phyloP scores from a whole-genome alignment of 2,329 filamentous ascomycete species.

The Diaporthe ilicicola region DNA sequence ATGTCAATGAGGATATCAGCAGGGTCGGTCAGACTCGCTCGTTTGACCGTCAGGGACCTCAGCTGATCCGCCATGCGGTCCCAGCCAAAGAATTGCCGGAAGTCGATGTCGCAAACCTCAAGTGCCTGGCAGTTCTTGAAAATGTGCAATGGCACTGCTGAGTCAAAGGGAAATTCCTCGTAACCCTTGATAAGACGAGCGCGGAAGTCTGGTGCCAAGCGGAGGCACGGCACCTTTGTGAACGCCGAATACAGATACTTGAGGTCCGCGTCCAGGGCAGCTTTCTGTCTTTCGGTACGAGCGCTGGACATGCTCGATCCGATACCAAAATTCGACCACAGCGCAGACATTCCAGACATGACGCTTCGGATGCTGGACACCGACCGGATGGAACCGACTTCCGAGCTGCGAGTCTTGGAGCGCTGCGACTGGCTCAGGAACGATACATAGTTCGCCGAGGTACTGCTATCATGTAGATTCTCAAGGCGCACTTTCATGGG shows the following conservation, averaged over 20 bases:
- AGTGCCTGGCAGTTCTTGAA: slow-evolving; percentile 97
- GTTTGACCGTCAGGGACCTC: slow-evolving; percentile 86
- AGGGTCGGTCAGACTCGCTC: slow-evolving; percentile 87
- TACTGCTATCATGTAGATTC: slow-evolving; percentile 88
- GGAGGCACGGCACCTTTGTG: slow-evolving; percentile 94
- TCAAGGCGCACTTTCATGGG: slow-evolving; percentile 97
- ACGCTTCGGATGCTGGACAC: slow-evolving; percentile 97
- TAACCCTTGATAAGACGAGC: slow-evolving; percentile 90
- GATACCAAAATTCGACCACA: slow-evolving; percentile 90
- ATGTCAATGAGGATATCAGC: slow-evolving; percentile 91
- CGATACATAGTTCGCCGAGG: slow-evolving; percentile 92
- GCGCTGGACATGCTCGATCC: slow-evolving; percentile 80
- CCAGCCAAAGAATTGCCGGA: slow-evolving; percentile 97
- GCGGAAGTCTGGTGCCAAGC: slow-evolving; percentile 90
- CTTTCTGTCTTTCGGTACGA: slow-evolving; percentile 89
- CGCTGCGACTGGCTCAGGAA: slow-evolving; percentile 88
- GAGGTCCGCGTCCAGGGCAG: slow-evolving; percentile 82
- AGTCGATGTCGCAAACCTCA: slow-evolving; percentile 95
- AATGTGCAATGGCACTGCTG: slow-evolving; percentile 91
- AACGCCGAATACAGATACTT: slow-evolving; percentile 98
- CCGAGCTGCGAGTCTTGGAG: slow-evolving; percentile 79
- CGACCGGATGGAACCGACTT: slow-evolving; percentile 91
- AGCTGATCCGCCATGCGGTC: slow-evolving; percentile 92
- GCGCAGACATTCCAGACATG: slow-evolving; percentile 93
- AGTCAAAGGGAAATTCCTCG: slow-evolving; percentile 98